Base-by-base conservation (phyloP, 257 asterid species). In the Nicotiana noctiflora region DNA sequence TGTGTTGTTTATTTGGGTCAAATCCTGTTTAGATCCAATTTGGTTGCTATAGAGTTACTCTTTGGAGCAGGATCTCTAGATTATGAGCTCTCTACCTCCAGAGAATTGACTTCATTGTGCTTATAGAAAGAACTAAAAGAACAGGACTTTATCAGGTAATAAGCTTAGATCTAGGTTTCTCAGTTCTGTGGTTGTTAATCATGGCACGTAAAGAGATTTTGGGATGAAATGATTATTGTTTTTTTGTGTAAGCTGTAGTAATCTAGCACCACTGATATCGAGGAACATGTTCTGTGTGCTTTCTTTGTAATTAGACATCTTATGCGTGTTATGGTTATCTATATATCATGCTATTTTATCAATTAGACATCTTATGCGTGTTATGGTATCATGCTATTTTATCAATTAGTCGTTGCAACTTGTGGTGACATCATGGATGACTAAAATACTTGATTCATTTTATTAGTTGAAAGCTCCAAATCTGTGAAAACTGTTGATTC, bases 401-500 rank as follows among this genome's bases (percentile, higher is more conserved):
- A 27, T 49, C 23, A 15, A 72, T 46, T 23, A 1, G 3, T 70
- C 37, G 12, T 12, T 44, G 57, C 2, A 68, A 46, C 25, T 46
- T 46, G 14, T 46, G 7, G 7, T 44, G 25, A 8, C 37, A 65
- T 17, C 0, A 32, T 32, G 57, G 14, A 72, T 21, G 78, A 72
- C 11, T 23, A 37, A 49, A 46, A 49, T 49, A 14, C 61, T 72
- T 70, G 4, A 70, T 44, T 70, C 57, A 44, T 21, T 72, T 72
- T 72, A 46, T 14, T 7, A 23, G 51, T 37, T 83, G 84, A 57
- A 91, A 97, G 92, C 79, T 29, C 85, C 83, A 72, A 14, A 72
- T 14, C 78, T 72, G 32, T 9, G 23, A 12, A 82, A 68, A 29
- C 61, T 7, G 78, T 80, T 61, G 94, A 90, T 81, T 88, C 92